These are phyloP conservation scores for Lactarius sp. DNA, from an alignment of 768 basidiomycete species.

Conservation along the genomic window DNA sequence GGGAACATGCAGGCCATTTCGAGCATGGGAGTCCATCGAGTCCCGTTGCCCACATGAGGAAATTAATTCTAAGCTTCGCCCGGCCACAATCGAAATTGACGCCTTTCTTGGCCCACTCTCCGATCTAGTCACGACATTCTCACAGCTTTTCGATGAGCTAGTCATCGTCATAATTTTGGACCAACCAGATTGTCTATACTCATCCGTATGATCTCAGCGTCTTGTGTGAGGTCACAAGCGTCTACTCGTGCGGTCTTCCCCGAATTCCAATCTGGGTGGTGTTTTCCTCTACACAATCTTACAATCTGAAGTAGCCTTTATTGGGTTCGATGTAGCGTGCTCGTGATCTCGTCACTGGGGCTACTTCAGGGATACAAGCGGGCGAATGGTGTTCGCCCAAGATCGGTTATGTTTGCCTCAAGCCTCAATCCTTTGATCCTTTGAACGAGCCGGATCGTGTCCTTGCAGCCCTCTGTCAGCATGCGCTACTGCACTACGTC, in stretches of 20 bases:
- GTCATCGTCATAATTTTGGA: no score
- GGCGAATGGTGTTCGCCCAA: neutral
- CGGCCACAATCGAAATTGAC: conserved; percentile 1
- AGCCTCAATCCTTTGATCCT: neutral
- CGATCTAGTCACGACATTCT: no score
- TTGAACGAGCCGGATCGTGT: neutral
- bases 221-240: no score
- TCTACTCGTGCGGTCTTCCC: no score
- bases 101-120: neutral
- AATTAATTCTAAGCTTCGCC: no score
- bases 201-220: no score
- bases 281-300: neutral
- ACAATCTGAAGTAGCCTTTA: neutral
- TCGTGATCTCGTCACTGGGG: neutral
- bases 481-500: neutral
- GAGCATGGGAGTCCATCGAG: no score
- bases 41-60: neutral
- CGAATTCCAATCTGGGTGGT: no score
- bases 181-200: no score
- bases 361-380: no score
- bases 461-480: neutral
- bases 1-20: neutral
- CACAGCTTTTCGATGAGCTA: no score
- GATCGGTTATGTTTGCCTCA: neutral
- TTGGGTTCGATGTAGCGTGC: neutral